Base-by-base conservation (phyloP, 2,329 filamentous ascomycete species). In the Claviceps digitariae region DNA sequence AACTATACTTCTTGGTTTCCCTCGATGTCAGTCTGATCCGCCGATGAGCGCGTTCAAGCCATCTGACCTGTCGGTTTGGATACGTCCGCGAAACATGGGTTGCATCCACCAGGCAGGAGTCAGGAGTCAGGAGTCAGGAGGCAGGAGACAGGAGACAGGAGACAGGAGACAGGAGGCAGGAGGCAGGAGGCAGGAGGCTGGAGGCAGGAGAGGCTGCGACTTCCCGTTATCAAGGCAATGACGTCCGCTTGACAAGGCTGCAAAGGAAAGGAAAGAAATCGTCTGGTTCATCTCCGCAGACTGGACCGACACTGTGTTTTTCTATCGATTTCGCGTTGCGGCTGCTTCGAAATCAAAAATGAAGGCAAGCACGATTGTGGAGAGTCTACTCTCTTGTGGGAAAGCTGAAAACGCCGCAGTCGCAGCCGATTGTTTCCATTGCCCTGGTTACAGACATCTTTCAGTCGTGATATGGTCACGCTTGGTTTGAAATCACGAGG, bases 391-490 rank as follows among this genome's bases (percentile, higher is more conserved):
- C n/a, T n/a, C n/a, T n/a, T 15, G 29, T 8, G 21, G 29, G 23
- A 48, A 44, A 13, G 44, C 38, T 20, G 8, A 23, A 20, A 7
- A 45, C 15, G 36, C 9, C n/a, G 45, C 40, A n/a, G 29, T 20
- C n/a, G 31, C 23, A 45, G 23, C 21, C 49, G 53, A 8, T 27
- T 48, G 52, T 54, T 52, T 41, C 7, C 25, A n/a, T 49, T 23
- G 31, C 31, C 52, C 52, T 21, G 12, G 21, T 25, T 36, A 9
- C 12, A 48, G 20, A 31, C 43, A 25, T 41, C 45, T 20, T 36
- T n/a, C 20, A 45, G 25, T 50, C 48, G 50, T 51, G 52, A 54
- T 52, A 4, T 17, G 53, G 54, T 56, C 54, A 56, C 50, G 50
- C 52, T 56, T 29, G 31, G 23, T 15, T 27, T 13, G 34, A 41